Evolutionary conservation across 1,284 basidiomycete species (phyloP), one percentile per base, ranked within the genome.

Genomic region (Cryptococcus hybrid): DNA sequence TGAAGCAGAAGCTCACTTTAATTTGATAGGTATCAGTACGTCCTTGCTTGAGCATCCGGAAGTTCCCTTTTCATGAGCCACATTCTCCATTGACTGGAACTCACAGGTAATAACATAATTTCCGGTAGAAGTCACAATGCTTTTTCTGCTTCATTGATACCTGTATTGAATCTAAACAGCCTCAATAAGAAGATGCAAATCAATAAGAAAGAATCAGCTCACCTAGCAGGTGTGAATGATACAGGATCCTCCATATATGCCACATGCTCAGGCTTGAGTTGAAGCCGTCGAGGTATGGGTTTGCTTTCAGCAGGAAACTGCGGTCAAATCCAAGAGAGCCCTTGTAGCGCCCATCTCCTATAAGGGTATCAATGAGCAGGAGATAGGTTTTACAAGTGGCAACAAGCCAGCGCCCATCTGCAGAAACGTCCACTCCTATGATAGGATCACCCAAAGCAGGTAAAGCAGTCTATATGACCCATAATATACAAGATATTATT

Each of bases 351-450:
- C 94, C 94, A 67, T 92, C 89, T 30, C 91, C 91, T 67, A 98
- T 98, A 58, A 94, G 84, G 0, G 93, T 94, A 74, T 99, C 94
- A 70, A 99, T 94, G 60, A 99, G 84, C 50, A 99, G 81, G 57
- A 99, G 81, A 74, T 98, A 98, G 5, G 88, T 94, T 80, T 90
- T 90, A 66, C 92, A 97, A 37, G 96, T 99, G 6, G 94, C 96
- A 37, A 99, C 89, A 57, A 99, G 85, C 84, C 89, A 99, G 54
- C 93, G 86, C 40, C 96, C 96, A 74, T 92, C 88, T 13, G 91
- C 88, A 2, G 94, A 94, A 7, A 93, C 92, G 77, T 99, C 96
- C 51, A 99, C 84, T 37, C 95, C 95, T 52, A 92, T 78, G 70
- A 99, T 97, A 45, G 95, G 92, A 78, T 97, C 93, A 35, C 96